phyloP scores from a whole-genome alignment of 2,329 filamentous ascomycete species.

The Calonectria hongkongensis region DNA sequence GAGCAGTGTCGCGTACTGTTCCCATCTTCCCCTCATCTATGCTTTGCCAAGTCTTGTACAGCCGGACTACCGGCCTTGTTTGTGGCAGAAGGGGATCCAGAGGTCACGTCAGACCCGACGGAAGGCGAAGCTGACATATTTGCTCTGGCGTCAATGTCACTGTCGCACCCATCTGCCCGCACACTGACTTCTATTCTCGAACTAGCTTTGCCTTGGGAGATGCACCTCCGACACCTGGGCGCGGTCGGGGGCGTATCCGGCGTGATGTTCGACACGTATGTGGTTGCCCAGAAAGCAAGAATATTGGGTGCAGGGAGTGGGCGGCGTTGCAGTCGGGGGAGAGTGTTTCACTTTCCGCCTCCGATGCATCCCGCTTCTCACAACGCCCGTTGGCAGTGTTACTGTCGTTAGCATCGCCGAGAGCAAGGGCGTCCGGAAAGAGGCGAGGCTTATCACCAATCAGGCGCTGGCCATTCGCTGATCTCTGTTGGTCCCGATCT shows the following conservation, averaged over 20 bases:
- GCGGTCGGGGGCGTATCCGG: not conserved
- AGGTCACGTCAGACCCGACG: not conserved
- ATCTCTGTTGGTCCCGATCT: conserved; percentile 1
- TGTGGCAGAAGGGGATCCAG: not conserved
- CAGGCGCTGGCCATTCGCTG: not conserved
- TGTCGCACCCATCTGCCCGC: not conserved
- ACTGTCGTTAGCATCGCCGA: not conserved
- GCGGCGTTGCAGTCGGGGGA: not conserved
- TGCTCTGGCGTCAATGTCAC: not conserved
- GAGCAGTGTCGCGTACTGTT: not conserved
- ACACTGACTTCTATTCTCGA: not conserved
- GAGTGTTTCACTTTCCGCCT: not conserved
- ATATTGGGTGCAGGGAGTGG: not conserved
- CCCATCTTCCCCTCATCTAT: not conserved
- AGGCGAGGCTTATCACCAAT: not conserved
- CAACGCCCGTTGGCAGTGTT: not conserved
- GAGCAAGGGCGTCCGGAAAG: not conserved
- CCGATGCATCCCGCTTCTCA: not conserved
- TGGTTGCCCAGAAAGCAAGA: not conserved
- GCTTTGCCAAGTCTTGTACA: conserved; percentile 4
- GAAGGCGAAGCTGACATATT: conserved; percentile 7
- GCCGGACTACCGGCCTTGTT: not conserved
- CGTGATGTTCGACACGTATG: not conserved
- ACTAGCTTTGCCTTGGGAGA: not conserved
- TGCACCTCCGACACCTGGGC: not conserved